Evolutionary conservation across 768 basidiomycete genomes (phyloP).

Genomic region (Saitozyma podzolica): DNA sequence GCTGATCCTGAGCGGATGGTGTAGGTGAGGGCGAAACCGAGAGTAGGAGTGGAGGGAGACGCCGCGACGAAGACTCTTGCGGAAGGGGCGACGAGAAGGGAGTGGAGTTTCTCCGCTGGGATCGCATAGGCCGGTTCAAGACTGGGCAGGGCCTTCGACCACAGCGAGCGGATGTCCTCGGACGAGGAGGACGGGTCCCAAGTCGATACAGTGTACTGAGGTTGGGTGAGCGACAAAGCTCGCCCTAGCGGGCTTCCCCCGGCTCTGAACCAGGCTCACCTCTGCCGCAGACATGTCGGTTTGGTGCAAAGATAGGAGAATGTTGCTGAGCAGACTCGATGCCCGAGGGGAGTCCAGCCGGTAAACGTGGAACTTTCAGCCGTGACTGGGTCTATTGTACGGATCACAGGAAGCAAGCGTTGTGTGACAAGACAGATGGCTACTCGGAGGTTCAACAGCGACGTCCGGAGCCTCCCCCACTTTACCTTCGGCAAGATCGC

Average conservation of each 20-base stretch:
- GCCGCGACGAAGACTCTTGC: constrained; percentile 3
- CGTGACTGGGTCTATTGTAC: too few relatives aligned
- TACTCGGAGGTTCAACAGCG: too few relatives aligned
- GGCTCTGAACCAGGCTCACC: neutral
- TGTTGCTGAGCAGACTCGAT: neutral
- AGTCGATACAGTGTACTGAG: neutral
- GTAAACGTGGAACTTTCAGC: too few relatives aligned
- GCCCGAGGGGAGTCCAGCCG: neutral
- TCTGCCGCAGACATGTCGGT: neutral
- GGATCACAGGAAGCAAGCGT: too few relatives aligned
- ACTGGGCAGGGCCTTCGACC: neutral
- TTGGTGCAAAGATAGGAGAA: neutral
- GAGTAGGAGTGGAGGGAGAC: neutral
- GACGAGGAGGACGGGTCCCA: neutral
- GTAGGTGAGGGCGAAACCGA: constrained; percentile 10
- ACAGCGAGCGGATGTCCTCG: neutral
- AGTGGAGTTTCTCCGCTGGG: neutral
- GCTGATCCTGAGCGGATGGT: constrained; percentile 1
- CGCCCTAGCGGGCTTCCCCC: neutral
- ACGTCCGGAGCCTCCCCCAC: too few relatives aligned
- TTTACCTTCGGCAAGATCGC: neutral
- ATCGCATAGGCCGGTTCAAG: constrained; percentile 2
- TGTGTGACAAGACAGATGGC: too few relatives aligned
- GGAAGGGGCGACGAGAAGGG: neutral
- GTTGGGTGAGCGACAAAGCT: neutral